Percentiles rank a stretch among this genome's conserved stretches.
Conservation (phyloP, 225 moss, liverwort and hornwort genomes). For the Antitrichia curtipendula region DNA sequence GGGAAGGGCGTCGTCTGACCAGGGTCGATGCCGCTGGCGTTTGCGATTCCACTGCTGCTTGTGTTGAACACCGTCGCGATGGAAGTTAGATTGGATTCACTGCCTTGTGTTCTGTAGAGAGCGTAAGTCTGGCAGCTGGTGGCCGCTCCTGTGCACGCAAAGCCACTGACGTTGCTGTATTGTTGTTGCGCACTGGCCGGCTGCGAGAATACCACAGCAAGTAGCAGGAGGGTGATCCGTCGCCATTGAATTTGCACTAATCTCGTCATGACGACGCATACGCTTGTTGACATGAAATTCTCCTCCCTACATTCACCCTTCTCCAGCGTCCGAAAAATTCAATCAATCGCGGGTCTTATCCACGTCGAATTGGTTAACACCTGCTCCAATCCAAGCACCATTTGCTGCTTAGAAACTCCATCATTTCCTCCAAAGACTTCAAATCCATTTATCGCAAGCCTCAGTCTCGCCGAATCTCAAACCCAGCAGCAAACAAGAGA, state of each 20-base stretch:
- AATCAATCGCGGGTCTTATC: neutral
- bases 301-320: neutral
- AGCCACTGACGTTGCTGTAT: constrained; percentile 16
- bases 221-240: neutral
- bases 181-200: constrained; percentile 19
- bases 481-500: neutral
- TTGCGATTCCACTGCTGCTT: constrained; percentile 7
- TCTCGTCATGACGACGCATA: neutral
- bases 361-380: neutral
- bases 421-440: neutral
- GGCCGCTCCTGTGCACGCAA: constrained; percentile 17
- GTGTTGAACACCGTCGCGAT: constrained; percentile 1
- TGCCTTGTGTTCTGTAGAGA: constrained; percentile 1
- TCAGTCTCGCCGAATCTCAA: neutral
- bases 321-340: neutral
- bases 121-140: constrained; percentile 29
- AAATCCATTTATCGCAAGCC: neutral
- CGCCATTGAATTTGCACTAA: neutral
- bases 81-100: neutral
- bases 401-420: neutral
- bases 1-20: neutral
- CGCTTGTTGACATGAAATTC: neutral
- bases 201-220: neutral
- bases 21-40: neutral
- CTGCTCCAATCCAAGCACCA: neutral